Conservation (phyloP, 495 filamentous ascomycete species). For the Penicillium manginii region DNA sequence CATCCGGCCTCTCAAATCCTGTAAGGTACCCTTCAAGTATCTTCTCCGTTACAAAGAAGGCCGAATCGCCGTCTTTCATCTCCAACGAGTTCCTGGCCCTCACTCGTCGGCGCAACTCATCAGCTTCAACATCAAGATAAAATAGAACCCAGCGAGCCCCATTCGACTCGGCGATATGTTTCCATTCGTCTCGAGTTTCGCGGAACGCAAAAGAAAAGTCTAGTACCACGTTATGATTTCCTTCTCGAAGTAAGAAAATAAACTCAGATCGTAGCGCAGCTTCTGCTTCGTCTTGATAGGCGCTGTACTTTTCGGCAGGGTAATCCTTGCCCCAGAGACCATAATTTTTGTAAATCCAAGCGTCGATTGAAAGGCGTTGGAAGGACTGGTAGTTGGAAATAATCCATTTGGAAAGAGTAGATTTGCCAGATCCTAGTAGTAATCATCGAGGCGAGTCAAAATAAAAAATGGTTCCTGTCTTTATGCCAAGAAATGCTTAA, state of each 20-base stretch:
- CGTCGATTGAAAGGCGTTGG: slow-evolving; percentile 49
- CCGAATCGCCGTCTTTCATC: slow-evolving; percentile 40
- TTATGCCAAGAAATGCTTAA: no score
- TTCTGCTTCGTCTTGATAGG: slow-evolving; percentile 37
- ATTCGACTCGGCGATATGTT: slow-evolving; percentile 28
- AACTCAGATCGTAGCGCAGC: slow-evolving; percentile 22
- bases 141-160: slow-evolving; percentile 40
- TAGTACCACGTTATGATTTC: slow-evolving; percentile 28
- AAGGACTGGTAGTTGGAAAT: slow-evolving; percentile 67
- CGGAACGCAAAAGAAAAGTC: slow-evolving; percentile 42
- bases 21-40: slow-evolving; percentile 37
- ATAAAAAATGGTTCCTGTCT: no score
- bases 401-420: slow-evolving; percentile 38
- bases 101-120: slow-evolving; percentile 35
- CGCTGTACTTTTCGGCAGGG: slow-evolving; percentile 30
- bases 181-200: slow-evolving; percentile 36
- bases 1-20: slow-evolving; percentile 41
- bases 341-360: slow-evolving; percentile 33
- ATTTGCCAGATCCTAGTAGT: slow-evolving; percentile 20
- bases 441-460: neutral
- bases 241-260: slow-evolving; percentile 24
- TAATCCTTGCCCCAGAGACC: slow-evolving; percentile 41
- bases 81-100: slow-evolving; percentile 26
- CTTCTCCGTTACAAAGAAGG: slow-evolving; percentile 37
- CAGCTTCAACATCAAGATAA: slow-evolving; percentile 31